Conservation (phyloP, 2,329 filamentous ascomycete species). For the Fusarium lateritium region DNA sequence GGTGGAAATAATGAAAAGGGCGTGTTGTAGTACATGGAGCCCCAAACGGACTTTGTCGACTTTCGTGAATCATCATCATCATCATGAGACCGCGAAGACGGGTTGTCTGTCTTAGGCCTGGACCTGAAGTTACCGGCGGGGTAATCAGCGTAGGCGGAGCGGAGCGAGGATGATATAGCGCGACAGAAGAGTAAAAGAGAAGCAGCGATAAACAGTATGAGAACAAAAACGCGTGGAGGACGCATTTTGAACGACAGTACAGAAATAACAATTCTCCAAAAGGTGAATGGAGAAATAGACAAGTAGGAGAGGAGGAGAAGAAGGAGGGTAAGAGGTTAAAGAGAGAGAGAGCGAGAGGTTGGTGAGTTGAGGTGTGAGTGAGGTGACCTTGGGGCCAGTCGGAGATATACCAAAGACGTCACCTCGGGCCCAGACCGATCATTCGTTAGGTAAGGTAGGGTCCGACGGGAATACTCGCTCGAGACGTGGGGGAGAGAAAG, state of each 20-base stretch:
- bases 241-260: conserved; percentile 61
- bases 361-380: conserved; percentile 45
- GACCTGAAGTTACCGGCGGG: conserved; percentile 47
- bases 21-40: conserved; percentile 78
- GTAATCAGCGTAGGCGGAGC: conserved; percentile 49
- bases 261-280: conserved; percentile 18
- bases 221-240: conserved; percentile 67
- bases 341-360: conserved; percentile 14
- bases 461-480: conserved; percentile 4
- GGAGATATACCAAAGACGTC: conserved; percentile 47
- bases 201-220: conserved; percentile 67
- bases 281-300: conserved; percentile 9
- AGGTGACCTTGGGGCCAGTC: conserved; percentile 42
- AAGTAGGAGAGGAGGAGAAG: conserved; percentile 8
- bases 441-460: conserved; percentile 15
- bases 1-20: conserved; percentile 93
- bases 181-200: conserved; percentile 70
- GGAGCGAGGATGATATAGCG: conserved; percentile 60
- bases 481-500: conserved; percentile 7
- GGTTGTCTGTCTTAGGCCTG: conserved; percentile 29
- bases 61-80: conserved; percentile 26
- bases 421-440: conserved; percentile 38
- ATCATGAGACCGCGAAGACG: conserved; percentile 29
- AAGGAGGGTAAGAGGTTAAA: conserved; percentile 24
- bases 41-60: conserved; percentile 51